These are phyloP conservation scores for Sarocladium strictum DNA, from an alignment of 2,329 filamentous ascomycete species.

Conservation along the genomic window DNA sequence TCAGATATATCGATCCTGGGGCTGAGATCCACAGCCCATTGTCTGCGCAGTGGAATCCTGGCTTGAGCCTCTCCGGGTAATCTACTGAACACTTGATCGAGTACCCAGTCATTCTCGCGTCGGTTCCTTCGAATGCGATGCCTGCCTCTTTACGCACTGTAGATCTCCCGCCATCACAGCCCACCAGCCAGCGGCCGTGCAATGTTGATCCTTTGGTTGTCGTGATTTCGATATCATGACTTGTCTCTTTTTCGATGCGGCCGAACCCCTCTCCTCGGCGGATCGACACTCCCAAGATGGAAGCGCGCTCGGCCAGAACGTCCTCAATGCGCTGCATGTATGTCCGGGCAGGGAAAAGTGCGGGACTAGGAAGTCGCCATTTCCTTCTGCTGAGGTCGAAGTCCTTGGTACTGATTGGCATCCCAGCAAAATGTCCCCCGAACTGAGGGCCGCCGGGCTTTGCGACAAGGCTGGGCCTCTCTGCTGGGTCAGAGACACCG, in stretches of 20 bases:
- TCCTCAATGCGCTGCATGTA: constrained; percentile 19
- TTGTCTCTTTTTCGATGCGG: constrained; percentile 16
- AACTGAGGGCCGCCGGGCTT: constrained; percentile 20
- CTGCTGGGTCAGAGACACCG: constrained; percentile 17
- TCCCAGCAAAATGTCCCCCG: constrained; percentile 28
- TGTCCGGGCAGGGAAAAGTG: constrained; percentile 15
- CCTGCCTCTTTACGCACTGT: constrained; percentile 29
- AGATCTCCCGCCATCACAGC: constrained; percentile 37
- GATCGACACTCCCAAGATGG: constrained; percentile 22
- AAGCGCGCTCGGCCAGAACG: constrained; percentile 16
- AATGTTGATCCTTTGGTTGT: constrained; percentile 15
- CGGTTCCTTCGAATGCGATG: constrained; percentile 30
- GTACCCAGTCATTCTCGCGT: constrained; percentile 30
- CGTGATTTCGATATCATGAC: constrained; percentile 17
- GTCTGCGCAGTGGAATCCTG: constrained; percentile 19
- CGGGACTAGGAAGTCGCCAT: constrained; percentile 25
- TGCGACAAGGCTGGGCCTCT: constrained; percentile 8
- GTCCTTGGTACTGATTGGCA: constrained; percentile 19
- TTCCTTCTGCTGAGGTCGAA: constrained; percentile 22
- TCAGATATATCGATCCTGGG: constrained; percentile 13
- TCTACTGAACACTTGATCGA: constrained; percentile 25
- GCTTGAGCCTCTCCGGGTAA: constrained; percentile 19
- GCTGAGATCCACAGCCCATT: constrained; percentile 22
- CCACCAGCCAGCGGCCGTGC: constrained; percentile 30
- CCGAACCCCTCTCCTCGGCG: constrained; percentile 20